Conservation (phyloP, 805 yeast genomes). For the Jamesozyma spencerorum region DNA sequence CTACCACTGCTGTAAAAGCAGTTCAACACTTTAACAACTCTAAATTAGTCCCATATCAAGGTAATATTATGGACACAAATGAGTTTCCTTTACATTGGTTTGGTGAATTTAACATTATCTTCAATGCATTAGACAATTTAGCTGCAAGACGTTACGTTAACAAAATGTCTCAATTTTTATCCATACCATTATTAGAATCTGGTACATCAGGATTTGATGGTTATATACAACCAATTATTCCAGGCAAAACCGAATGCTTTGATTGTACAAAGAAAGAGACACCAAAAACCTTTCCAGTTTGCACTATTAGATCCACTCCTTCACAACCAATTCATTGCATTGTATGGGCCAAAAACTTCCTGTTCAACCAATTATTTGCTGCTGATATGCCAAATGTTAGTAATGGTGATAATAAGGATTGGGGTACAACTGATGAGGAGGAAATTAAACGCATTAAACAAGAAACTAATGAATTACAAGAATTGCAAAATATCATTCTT, state of each 20-base stretch:
- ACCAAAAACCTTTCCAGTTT: slow-evolving; percentile 88
- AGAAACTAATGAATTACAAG: slow-evolving; percentile 58
- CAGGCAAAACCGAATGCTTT: slow-evolving; percentile 80
- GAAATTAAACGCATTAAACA: slow-evolving; percentile 56
- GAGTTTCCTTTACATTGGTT: slow-evolving; percentile 72
- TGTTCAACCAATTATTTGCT: slow-evolving; percentile 73
- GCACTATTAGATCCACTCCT: slow-evolving; percentile 95
- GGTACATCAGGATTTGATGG: slow-evolving; percentile 96
- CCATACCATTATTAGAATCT: slow-evolving; percentile 75
- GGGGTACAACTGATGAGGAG: slow-evolving; percentile 55
- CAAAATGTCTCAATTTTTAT: slow-evolving; percentile 62
- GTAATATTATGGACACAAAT: slow-evolving; percentile 72
- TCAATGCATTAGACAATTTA: slow-evolving; percentile 88
- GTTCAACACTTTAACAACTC: slow-evolving; percentile 64
- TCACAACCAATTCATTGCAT: slow-evolving; percentile 93
- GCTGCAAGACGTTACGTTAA: slow-evolving; percentile 91
- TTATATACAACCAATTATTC: slow-evolving; percentile 85
- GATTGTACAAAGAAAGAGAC: slow-evolving; percentile 83
- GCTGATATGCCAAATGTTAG: slow-evolving; percentile 31
- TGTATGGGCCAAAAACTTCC: slow-evolving; percentile 93
- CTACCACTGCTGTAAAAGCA: slow-evolving; percentile 74
- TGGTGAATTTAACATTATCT: slow-evolving; percentile 62
- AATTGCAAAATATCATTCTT: slow-evolving; percentile 35
- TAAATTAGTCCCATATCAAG: slow-evolving; percentile 69
- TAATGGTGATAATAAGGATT: slow-evolving; percentile 31